These are phyloP conservation scores for Adiantum capillusveneris DNA, from an alignment of 75 land plant species.

Conservation along the genomic window DNA sequence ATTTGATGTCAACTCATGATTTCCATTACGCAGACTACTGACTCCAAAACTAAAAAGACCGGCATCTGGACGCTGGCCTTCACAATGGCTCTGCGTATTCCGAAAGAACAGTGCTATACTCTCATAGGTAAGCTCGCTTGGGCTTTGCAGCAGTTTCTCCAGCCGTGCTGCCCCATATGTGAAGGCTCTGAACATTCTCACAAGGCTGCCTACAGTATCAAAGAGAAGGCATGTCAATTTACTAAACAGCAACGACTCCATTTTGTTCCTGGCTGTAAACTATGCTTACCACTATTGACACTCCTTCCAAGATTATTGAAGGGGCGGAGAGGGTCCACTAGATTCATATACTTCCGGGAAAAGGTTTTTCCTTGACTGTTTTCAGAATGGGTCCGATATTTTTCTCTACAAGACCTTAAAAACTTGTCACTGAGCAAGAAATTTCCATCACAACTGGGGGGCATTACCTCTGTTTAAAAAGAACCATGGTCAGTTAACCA, in stretches of 20 bases:
- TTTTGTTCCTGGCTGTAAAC: not conserved
- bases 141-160: conserved; percentile 4
- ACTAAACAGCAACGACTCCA: not conserved
- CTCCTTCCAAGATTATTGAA: conserved; percentile 11
- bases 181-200: conserved; percentile 1
- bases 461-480: too few species aligned
- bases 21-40: not conserved
- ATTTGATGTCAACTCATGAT: too few species aligned
- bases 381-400: not conserved
- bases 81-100: conserved; percentile 1
- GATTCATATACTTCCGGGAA: not conserved
- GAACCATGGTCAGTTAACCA: too few species aligned
- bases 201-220: not conserved
- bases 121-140: not conserved
- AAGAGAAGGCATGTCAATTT: not conserved
- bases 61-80: conserved; percentile 5
- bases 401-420: not conserved
- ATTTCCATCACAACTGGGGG: not conserved
- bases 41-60: not conserved
- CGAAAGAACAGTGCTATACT: not conserved
- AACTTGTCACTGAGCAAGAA: not conserved
- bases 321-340: not conserved
- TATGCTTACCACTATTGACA: conserved; percentile 2
- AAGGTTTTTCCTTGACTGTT: not conserved
- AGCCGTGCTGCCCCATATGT: conserved; percentile 4